Percentiles rank a stretch among this genome's conserved stretches.
phyloP scores from a whole-genome alignment of 2,329 filamentous ascomycete species.

The Penicillium janthinellum region DNA sequence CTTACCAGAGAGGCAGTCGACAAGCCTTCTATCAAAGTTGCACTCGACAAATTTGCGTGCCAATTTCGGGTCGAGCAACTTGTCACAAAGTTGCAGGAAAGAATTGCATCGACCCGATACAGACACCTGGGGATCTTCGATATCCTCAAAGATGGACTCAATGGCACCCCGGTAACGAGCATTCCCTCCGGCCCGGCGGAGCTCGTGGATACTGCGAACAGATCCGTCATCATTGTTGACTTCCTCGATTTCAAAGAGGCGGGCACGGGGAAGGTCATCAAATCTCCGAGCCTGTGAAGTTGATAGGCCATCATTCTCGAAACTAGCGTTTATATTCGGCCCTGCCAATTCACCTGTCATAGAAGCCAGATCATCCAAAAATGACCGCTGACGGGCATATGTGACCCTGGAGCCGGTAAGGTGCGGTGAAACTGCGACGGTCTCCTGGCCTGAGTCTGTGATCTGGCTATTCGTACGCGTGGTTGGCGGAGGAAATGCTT shows the following conservation, averaged over 20 bases:
- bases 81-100: constrained; percentile 58
- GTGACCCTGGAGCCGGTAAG: constrained; percentile 53
- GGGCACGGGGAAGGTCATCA: constrained; percentile 14
- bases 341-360: constrained; percentile 15
- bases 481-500: constrained; percentile 2
- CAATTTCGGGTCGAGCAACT: constrained; percentile 49
- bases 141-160: constrained; percentile 60
- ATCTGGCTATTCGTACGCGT: constrained; percentile 4
- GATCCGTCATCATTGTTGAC: constrained; percentile 47
- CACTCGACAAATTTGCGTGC: constrained; percentile 67
- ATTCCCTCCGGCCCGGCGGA: constrained; percentile 61
- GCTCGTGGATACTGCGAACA: constrained; percentile 63
- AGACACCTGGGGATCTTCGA: constrained; percentile 52
- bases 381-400: constrained; percentile 62
- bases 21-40: constrained; percentile 68
- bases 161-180: constrained; percentile 59
- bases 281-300: constrained; percentile 8
- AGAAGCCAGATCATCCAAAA: constrained; percentile 54
- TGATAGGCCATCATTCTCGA: constrained; percentile 6
- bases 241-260: constrained; percentile 47
- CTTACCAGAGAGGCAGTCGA: constrained; percentile 62
- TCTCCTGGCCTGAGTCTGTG: constrained; percentile 13
- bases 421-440: constrained; percentile 23
- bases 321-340: constrained; percentile 4
- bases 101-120: constrained; percentile 54